Evolutionary conservation across 495 filamentous ascomycete genomes (phyloP).

Genomic region (Darksidea phi): DNA sequence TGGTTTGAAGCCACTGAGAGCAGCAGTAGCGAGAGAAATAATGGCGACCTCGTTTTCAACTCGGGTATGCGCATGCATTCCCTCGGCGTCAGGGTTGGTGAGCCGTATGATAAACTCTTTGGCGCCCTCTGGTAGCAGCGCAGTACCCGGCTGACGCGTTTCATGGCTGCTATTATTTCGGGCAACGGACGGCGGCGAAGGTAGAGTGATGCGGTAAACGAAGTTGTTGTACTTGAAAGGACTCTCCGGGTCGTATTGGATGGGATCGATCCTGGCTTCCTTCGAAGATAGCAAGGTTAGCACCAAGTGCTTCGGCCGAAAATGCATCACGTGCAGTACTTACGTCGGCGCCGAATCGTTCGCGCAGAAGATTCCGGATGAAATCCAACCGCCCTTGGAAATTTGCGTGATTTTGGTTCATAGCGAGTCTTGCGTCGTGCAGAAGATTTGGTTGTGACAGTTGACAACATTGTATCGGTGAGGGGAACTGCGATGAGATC

Average conservation of each 20-base stretch:
- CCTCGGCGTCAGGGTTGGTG: slow-evolving; percentile 37
- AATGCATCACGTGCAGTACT: not conserved
- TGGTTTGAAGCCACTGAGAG: slow-evolving; percentile 35
- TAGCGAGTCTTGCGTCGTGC: not conserved
- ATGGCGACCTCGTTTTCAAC: slow-evolving; percentile 41
- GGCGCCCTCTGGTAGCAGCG: slow-evolving; percentile 30
- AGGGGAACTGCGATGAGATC: no score
- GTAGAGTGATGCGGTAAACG: slow-evolving; percentile 39
- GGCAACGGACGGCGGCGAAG: slow-evolving; percentile 11
- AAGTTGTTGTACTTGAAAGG: slow-evolving; percentile 47
- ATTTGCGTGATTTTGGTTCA: slow-evolving; percentile 39
- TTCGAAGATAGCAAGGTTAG: slow-evolving; percentile 8
- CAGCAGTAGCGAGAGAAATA: slow-evolving; percentile 39
- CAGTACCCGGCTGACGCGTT: slow-evolving; percentile 26
- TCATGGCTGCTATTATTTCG: not conserved
- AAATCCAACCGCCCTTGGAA: slow-evolving; percentile 40
- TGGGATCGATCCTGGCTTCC: slow-evolving; percentile 32
- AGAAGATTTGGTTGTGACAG: no score
- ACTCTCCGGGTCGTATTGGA: slow-evolving; percentile 41
- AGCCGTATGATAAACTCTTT: slow-evolving; percentile 40
- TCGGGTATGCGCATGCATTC: slow-evolving; percentile 37
- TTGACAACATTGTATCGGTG: no score
- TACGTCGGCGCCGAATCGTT: slow-evolving; percentile 14
- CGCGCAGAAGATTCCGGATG: slow-evolving; percentile 24
- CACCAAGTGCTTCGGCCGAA: not conserved